These are phyloP conservation scores for Pichia sp. DNA, from an alignment of 1,139 yeast genomes.

Conservation along the genomic window DNA sequence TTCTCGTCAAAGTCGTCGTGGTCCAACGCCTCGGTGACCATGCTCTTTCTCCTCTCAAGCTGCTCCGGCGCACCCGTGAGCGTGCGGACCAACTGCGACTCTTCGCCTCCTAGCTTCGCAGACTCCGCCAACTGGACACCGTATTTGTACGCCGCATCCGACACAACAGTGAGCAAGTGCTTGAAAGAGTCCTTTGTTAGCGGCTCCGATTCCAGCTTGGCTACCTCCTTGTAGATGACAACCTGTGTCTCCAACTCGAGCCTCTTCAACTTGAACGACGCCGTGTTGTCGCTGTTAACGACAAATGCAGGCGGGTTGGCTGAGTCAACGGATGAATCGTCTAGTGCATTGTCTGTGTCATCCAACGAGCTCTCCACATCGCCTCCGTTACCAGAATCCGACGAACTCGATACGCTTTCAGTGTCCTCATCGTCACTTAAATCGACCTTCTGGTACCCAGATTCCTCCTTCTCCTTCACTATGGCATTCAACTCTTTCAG, in stretches of 20 bases:
- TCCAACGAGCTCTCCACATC: background rate
- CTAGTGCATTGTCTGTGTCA: constrained; percentile 9
- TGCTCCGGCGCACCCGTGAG: constrained; percentile 33
- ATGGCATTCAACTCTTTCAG: constrained; percentile 13
- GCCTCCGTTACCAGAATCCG: background rate
- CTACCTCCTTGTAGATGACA: constrained; percentile 24
- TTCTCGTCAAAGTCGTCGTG: constrained; percentile 14
- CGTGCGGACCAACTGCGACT: constrained; percentile 31
- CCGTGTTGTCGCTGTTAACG: constrained; percentile 10
- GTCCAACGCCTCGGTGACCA: constrained; percentile 14
- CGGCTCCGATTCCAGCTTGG: constrained; percentile 22
- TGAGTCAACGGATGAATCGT: constrained; percentile 19
- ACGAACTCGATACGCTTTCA: background rate
- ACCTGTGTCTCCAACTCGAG: constrained; percentile 25
- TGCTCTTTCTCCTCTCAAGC: constrained; percentile 16
- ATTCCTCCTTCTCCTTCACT: constrained; percentile 1
- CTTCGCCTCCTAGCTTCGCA: constrained; percentile 31
- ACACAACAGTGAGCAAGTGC: constrained; percentile 26
- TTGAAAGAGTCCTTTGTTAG: constrained; percentile 28
- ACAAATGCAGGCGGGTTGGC: constrained; percentile 16
- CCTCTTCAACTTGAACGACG: constrained; percentile 22
- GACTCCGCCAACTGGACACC: constrained; percentile 33
- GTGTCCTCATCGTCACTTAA: background rate
- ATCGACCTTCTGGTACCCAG: background rate
- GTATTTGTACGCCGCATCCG: constrained; percentile 30